phyloP scores from a whole-genome alignment of 805 yeast genomes.

The Kuraishia ogatae region DNA sequence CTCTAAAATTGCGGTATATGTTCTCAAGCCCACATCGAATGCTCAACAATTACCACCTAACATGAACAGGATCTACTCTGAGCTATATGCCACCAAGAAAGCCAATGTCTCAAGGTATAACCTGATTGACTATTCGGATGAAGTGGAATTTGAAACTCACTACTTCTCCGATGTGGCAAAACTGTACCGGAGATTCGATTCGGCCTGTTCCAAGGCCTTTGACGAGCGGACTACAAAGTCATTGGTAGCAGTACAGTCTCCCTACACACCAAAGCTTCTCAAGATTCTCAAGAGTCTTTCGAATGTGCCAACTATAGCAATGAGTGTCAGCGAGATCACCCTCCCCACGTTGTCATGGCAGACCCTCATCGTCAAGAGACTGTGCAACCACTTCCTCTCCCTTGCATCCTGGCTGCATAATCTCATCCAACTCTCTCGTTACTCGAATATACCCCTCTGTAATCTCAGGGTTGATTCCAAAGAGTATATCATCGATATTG shows the following conservation, averaged over 20 bases:
- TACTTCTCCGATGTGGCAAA: slow-evolving; percentile 47
- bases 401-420: slow-evolving; percentile 67
- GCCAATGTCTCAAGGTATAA: slow-evolving; percentile 32
- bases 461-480: slow-evolving; percentile 73
- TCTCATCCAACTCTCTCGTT: slow-evolving; percentile 55
- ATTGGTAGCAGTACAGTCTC: slow-evolving; percentile 67
- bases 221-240: slow-evolving; percentile 62
- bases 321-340: slow-evolving; percentile 48
- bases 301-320: slow-evolving; percentile 55
- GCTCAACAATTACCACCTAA: slow-evolving; percentile 60
- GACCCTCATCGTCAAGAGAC: slow-evolving; percentile 48
- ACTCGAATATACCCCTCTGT: slow-evolving; percentile 79
- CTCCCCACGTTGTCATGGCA: slow-evolving; percentile 84
- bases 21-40: slow-evolving; percentile 57
- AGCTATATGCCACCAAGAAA: slow-evolving; percentile 38
- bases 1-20: slow-evolving; percentile 36
- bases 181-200: slow-evolving; percentile 50
- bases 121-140: slow-evolving; percentile 43
- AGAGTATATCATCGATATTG: slow-evolving; percentile 74
- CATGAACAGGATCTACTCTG: slow-evolving; percentile 45
- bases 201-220: slow-evolving; percentile 42
- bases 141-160: slow-evolving; percentile 43
- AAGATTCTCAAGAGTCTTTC: slow-evolving; percentile 35
- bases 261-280: slow-evolving; percentile 38
- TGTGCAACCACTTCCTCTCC: slow-evolving; percentile 63